phyloP scores from a whole-genome alignment of 2,329 filamentous ascomycete genomes.

The Sclerotinia spermophila region DNA sequence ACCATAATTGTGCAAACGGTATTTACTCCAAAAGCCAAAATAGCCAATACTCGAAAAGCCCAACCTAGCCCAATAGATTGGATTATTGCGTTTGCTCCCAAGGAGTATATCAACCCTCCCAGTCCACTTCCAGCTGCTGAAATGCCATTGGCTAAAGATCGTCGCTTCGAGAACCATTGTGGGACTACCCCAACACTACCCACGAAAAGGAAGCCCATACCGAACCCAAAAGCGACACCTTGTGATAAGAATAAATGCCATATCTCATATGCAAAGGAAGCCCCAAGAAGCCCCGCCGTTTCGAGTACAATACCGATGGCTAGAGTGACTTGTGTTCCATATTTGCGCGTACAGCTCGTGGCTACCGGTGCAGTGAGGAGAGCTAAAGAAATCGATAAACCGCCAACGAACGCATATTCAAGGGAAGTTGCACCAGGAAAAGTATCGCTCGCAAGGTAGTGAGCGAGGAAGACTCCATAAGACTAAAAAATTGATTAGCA shows the following conservation, averaged over 20 bases:
- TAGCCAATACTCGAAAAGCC: slow-evolving; percentile 52
- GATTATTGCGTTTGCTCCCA: slow-evolving; percentile 54
- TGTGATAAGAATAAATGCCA: slow-evolving; percentile 77
- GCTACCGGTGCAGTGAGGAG: slow-evolving; percentile 63
- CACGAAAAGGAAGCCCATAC: slow-evolving; percentile 72
- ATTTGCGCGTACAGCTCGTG: slow-evolving; percentile 46
- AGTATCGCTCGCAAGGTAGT: slow-evolving; percentile 63
- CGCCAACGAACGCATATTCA: slow-evolving; percentile 75
- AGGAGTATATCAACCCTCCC: slow-evolving; percentile 60
- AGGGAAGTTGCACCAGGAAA: slow-evolving; percentile 63
- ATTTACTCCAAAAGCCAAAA: slow-evolving; percentile 62
- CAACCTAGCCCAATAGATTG: slow-evolving; percentile 49
- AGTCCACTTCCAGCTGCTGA: slow-evolving; percentile 65
- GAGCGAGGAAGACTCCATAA: slow-evolving; percentile 72
- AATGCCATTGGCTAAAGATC: slow-evolving; percentile 59
- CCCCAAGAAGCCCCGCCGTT: slow-evolving; percentile 61
- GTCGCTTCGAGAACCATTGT: slow-evolving; percentile 57
- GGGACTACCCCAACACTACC: slow-evolving; percentile 59
- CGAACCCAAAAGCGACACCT: slow-evolving; percentile 72
- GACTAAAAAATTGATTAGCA: slow-evolving; percentile 39
- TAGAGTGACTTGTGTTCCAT: slow-evolving; percentile 62
- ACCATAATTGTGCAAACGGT: slow-evolving; percentile 59
- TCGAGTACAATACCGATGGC: slow-evolving; percentile 63
- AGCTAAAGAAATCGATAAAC: slow-evolving; percentile 62
- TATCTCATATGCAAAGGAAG: slow-evolving; percentile 63